Conservation (phyloP, 2,329 filamentous ascomycete genomes). For the Calycina herbarum region DNA sequence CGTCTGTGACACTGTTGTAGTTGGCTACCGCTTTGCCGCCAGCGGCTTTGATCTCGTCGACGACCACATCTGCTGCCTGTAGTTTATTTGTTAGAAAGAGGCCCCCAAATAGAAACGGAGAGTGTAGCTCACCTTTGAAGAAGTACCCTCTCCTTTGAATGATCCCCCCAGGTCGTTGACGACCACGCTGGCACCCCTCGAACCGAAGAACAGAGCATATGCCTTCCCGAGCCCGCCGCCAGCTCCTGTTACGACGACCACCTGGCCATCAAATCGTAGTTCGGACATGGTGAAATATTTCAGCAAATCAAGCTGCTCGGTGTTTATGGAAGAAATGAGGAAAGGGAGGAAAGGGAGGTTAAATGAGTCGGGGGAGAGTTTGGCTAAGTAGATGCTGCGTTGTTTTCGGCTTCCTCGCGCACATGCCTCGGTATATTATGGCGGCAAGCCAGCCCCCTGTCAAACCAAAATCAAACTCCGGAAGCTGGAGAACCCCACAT, state of each 20-base stretch:
- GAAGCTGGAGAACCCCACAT: constrained; percentile 13
- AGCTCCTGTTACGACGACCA: constrained; percentile 84
- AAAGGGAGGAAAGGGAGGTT: constrained; percentile 9
- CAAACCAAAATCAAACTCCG: background rate
- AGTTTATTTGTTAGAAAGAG: constrained; percentile 1
- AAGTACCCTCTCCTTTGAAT: constrained; percentile 88
- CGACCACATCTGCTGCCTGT: constrained; percentile 72
- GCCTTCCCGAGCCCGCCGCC: constrained; percentile 80
- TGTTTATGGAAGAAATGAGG: constrained; percentile 9
- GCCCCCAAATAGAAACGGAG: too few species aligned
- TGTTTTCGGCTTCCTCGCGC: constrained; percentile 9
- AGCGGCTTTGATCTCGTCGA: constrained; percentile 78
- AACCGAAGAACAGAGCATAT: constrained; percentile 85
- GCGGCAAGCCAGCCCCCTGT: constrained; percentile 3
- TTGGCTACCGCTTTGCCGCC: constrained; percentile 97
- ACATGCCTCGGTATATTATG: constrained; percentile 19
- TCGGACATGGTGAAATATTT: constrained; percentile 51
- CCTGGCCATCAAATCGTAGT: constrained; percentile 82
- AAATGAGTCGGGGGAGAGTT: constrained; percentile 3
- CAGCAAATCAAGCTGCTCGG: background rate
- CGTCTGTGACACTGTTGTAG: constrained; percentile 92
- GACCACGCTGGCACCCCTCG: constrained; percentile 88
- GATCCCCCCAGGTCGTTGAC: constrained; percentile 95
- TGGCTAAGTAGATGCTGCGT: constrained; percentile 9
- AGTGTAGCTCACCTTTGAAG: constrained; percentile 65